Evolutionary conservation across 805 yeast genomes (phyloP).

Genomic region (Scheffersomyces stipitis): DNA sequence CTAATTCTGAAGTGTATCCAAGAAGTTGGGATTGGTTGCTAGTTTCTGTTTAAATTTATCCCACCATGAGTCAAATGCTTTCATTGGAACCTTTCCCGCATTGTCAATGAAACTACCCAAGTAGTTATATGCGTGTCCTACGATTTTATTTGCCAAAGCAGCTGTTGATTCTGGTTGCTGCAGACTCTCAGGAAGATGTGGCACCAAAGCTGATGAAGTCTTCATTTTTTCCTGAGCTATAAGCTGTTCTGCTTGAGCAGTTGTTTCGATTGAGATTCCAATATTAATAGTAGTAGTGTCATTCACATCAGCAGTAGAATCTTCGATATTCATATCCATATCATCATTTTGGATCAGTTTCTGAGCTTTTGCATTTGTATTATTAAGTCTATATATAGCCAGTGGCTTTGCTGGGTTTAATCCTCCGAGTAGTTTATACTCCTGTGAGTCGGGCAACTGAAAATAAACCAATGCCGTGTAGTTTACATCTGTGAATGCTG

Average conservation of each 20-base stretch:
- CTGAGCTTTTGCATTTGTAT: slow-evolving; percentile 12
- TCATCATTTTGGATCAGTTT: slow-evolving; percentile 15
- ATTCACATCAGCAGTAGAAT: slow-evolving; percentile 27
- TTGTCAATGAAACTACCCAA: slow-evolving; percentile 82
- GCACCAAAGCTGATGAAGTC: slow-evolving; percentile 13
- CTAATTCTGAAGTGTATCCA: slow-evolving; percentile 44
- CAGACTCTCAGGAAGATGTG: slow-evolving; percentile 16
- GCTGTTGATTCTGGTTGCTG: slow-evolving; percentile 38
- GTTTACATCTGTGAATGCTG: slow-evolving; percentile 58
- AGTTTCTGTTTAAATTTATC: slow-evolving; percentile 75
- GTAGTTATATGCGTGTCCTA: slow-evolving; percentile 88
- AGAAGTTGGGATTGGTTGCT: slow-evolving; percentile 77
- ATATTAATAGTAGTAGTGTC: slow-evolving; percentile 39
- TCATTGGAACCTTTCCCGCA: slow-evolving; percentile 80
- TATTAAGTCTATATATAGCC: slow-evolving; percentile 82
- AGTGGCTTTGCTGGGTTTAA: slow-evolving; percentile 72
- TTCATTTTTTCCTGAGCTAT: slow-evolving; percentile 36
- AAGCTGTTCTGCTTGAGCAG: slow-evolving; percentile 59
- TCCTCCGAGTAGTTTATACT: slow-evolving; percentile 68
- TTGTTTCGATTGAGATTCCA: slow-evolving; percentile 91
- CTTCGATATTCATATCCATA: slow-evolving; percentile 41
- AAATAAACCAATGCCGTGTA: slow-evolving; percentile 86
- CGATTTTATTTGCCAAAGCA: slow-evolving; percentile 78
- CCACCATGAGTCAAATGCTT: slow-evolving; percentile 95
- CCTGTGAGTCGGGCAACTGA: slow-evolving; percentile 65